phyloP scores from a whole-genome alignment of 805 yeast species.

The Maudiozyma saulgeensis region DNA sequence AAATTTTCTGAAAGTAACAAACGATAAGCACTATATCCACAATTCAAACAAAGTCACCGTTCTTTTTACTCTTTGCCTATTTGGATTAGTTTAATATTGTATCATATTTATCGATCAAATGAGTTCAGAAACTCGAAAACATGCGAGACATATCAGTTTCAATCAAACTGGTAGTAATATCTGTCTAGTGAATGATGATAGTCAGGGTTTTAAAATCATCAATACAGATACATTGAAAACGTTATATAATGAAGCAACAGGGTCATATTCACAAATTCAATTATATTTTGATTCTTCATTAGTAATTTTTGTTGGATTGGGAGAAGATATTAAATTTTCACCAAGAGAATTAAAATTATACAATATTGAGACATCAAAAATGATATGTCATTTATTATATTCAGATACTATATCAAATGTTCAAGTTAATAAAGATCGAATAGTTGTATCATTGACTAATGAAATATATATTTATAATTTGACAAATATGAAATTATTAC shows the following conservation, averaged over 20 bases:
- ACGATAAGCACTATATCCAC: no score
- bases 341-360: slow-evolving; percentile 76
- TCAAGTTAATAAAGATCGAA: slow-evolving; percentile 52
- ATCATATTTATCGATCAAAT: no score
- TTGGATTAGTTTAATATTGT: no score
- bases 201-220: slow-evolving; percentile 50
- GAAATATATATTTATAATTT: slow-evolving; percentile 66
- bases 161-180: slow-evolving; percentile 67
- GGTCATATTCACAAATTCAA: slow-evolving; percentile 52
- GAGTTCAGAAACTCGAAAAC: not conserved
- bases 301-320: slow-evolving; percentile 58
- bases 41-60: no score
- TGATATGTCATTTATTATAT: slow-evolving; percentile 61
- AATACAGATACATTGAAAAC: slow-evolving; percentile 56
- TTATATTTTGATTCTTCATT: slow-evolving; percentile 66
- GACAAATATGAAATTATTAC: slow-evolving; percentile 54
- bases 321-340: slow-evolving; percentile 54
- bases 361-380: slow-evolving; percentile 54
- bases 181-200: slow-evolving; percentile 52
- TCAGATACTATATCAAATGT: slow-evolving; percentile 52
- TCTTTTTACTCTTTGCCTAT: no score
- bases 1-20: no score
- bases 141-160: slow-evolving; percentile 42
- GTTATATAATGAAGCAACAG: not conserved
- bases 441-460: slow-evolving; percentile 51